phyloP scores from a whole-genome alignment of 176 grass and related monocot species.

The Bothriochloa decipiens region DNA sequence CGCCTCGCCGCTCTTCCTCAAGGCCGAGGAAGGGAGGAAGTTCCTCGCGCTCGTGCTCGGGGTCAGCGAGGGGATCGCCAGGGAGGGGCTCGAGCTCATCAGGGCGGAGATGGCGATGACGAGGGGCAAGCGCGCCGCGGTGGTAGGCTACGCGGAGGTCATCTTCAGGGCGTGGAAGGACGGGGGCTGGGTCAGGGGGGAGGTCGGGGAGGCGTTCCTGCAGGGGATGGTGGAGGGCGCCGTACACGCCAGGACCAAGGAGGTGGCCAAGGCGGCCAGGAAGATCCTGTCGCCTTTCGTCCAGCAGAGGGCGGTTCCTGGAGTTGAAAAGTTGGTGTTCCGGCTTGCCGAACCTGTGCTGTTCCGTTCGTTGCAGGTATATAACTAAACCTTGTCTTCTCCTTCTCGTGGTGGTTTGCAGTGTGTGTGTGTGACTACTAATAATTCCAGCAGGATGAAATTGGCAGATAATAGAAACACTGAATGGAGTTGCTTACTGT shows the following conservation, averaged over 20 bases:
- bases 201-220: conserved; percentile 74
- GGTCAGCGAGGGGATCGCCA: conserved; percentile 62
- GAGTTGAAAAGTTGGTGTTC: conserved; percentile 86
- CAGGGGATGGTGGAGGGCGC: conserved; percentile 77
- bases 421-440: background rate
- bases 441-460: background rate
- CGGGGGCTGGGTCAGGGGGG: conserved; percentile 50
- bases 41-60: conserved; percentile 68
- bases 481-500: conserved; percentile 9
- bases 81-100: conserved; percentile 71
- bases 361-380: conserved; percentile 89
- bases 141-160: conserved; percentile 79
- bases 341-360: conserved; percentile 78
- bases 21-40: conserved; percentile 75
- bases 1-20: conserved; percentile 68
- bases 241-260: conserved; percentile 57
- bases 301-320: conserved; percentile 60
- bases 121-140: conserved; percentile 58
- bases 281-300: conserved; percentile 70
- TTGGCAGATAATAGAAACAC: background rate
- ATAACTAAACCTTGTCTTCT: conserved; percentile 7
- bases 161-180: conserved; percentile 85
- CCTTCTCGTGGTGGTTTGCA: background rate
- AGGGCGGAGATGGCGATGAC: conserved; percentile 74
- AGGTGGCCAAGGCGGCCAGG: conserved; percentile 56